Evolutionary conservation across 2,329 filamentous ascomycete genomes (phyloP).

Genomic region (Aspergillus caelatus): DNA sequence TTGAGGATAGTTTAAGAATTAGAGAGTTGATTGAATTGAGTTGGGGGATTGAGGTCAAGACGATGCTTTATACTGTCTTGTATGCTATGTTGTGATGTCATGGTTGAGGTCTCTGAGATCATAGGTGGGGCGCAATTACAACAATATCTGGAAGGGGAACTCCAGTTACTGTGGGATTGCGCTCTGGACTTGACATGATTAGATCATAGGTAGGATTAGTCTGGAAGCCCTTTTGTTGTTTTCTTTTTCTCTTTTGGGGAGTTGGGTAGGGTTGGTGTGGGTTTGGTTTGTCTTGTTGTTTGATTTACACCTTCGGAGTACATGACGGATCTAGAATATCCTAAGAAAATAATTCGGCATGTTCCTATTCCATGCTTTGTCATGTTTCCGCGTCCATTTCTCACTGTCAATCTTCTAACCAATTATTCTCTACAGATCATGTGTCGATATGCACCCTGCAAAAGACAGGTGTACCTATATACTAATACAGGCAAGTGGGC

Average conservation of each 20-base stretch:
- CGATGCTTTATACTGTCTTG: conserved; percentile 14
- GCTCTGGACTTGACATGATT: not conserved
- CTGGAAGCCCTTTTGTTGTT: not conserved
- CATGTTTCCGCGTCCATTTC: not conserved
- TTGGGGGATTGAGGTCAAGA: not conserved
- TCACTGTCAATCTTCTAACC: not conserved
- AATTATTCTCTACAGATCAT: not conserved
- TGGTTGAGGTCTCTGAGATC: conserved; percentile 22
- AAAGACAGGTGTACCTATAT: not conserved
- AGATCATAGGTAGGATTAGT: not conserved
- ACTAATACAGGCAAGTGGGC: not conserved
- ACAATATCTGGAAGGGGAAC: conserved; percentile 1
- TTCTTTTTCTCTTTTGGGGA: not conserved
- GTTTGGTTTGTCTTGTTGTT: not conserved
- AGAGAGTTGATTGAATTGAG: not conserved
- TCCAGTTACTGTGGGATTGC: not conserved
- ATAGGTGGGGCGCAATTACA: conserved; percentile 18
- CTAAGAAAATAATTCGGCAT: not conserved
- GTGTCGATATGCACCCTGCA: not conserved
- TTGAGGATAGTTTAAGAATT: conserved; percentile 1
- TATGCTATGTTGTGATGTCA: conserved; percentile 14
- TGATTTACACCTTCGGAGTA: not conserved
- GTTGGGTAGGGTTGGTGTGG: not conserved
- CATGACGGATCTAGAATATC: not conserved
- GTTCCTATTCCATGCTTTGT: not conserved